These are phyloP conservation scores for Pochonia chlamydosporia DNA, from an alignment of 2,329 filamentous ascomycete species.

Conservation along the genomic window DNA sequence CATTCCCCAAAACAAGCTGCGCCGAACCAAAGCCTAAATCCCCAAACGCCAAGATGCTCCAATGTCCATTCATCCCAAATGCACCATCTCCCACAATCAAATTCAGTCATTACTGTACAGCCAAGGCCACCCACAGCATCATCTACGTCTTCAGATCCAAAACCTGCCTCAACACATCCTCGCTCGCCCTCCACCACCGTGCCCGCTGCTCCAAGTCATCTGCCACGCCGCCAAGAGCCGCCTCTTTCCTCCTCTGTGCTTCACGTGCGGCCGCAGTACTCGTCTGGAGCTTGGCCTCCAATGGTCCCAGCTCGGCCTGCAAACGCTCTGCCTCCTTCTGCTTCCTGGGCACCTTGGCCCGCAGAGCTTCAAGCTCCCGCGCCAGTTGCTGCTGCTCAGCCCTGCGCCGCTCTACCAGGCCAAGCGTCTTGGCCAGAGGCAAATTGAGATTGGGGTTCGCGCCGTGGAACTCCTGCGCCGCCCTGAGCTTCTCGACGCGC, in stretches of 20 bases:
- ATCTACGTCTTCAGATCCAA: constrained; percentile 47
- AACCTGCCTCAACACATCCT: constrained; percentile 56
- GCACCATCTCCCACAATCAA: too few species aligned
- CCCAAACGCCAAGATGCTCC: too few species aligned
- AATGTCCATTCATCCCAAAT: too few species aligned
- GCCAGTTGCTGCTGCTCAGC: constrained; percentile 51
- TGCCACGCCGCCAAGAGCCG: constrained; percentile 56
- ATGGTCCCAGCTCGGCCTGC: constrained; percentile 59
- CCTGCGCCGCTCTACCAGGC: constrained; percentile 45
- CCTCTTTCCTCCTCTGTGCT: constrained; percentile 62
- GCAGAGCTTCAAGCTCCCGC: constrained; percentile 57
- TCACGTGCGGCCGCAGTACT: constrained; percentile 65
- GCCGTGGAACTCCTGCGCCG: constrained; percentile 28
- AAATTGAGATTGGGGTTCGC: constrained; percentile 43
- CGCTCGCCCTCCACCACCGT: constrained; percentile 68
- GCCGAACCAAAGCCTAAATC: too few species aligned
- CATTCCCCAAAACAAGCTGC: too few species aligned
- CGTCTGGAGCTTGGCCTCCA: constrained; percentile 62
- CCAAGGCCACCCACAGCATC: neutral
- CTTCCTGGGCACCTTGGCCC: constrained; percentile 58
- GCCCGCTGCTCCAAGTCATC: constrained; percentile 73
- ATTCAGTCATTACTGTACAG: too few species aligned
- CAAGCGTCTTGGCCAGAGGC: constrained; percentile 51
- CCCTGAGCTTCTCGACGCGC: constrained; percentile 39
- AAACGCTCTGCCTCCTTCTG: constrained; percentile 62